Evolutionary conservation across 2,329 filamentous ascomycete species (phyloP), one percentile per base, ranked within the genome.

Genomic region (Zasmidium angulare): DNA sequence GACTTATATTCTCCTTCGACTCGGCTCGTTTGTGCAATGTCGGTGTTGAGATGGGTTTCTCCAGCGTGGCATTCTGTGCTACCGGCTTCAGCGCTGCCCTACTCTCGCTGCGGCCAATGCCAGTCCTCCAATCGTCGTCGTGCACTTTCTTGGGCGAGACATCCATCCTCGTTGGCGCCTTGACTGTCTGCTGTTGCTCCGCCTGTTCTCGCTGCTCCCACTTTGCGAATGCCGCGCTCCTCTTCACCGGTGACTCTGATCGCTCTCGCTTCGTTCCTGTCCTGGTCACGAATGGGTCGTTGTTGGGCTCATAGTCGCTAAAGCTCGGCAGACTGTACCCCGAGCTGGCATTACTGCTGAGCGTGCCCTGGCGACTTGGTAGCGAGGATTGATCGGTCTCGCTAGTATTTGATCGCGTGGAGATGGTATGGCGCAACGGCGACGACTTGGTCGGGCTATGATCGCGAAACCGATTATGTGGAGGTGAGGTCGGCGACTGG

Each of bases 211-310:
- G 66, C 52, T 62, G 55, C 55, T 62, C 66, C 58, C 74, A 68
- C 64, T 71, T 68, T 22, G 73, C 58, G 24, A 74, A 73, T 2
- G 71, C 72, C 63, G 71, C 62, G 65, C 69, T 72, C 63, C 72
- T 72, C 68, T 73, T 73, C 24, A 73, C 71, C 1, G 71, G 71
- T 59, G 70, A 72, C 58, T 72, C 71, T 46, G 69, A 71, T n/a
- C 71, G 66, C 17, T 72, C 69, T 49, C 71, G 60, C 63, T 72
- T 71, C 43, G 66, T 62, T 50, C 65, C 58, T n/a, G 64, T 59
- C 31, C 66, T 64, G 23, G 61, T 67, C 57, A 72, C 51, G 60
- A 72, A 72, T 1, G 71, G 69, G 61, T 73, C 71, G 58, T 56
- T 66, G 20, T 19, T 43, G 12, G 59, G 20, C 48, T 72, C 69